Evolutionary conservation across 768 basidiomycete species (phyloP).

Genomic region (Lentinula edodes): DNA sequence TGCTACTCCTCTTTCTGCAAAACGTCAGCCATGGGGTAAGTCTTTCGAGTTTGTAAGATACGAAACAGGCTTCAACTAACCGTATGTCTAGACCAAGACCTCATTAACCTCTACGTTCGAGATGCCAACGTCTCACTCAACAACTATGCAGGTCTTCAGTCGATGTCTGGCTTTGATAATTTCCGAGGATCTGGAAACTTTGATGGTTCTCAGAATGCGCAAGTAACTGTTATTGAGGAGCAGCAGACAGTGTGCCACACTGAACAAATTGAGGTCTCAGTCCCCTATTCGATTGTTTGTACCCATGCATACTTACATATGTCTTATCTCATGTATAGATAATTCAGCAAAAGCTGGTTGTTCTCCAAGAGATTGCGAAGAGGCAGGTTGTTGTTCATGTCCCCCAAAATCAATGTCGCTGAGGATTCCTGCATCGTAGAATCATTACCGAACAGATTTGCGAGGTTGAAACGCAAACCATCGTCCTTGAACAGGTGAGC

Average conservation of each 20-base stretch:
- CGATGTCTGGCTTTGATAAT: conserved; percentile 10
- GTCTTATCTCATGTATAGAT: conserved; percentile 2
- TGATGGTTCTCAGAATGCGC: conserved; percentile 10
- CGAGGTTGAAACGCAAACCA: conserved; percentile 24
- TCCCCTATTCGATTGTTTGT: background rate
- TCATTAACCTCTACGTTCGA: conserved; percentile 3
- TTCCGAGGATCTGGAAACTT: conserved; percentile 16
- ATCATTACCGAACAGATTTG: conserved; percentile 24
- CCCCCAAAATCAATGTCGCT: background rate
- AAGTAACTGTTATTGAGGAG: conserved; percentile 17
- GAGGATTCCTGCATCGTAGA: conserved; percentile 5
- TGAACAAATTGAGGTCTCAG: conserved; percentile 8
- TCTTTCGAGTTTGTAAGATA: background rate
- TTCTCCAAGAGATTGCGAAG: conserved; percentile 23
- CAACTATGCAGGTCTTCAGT: conserved; percentile 14
- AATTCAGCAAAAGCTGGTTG: conserved; percentile 21
- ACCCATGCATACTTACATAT: background rate
- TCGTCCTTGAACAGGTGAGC: conserved; percentile 16
- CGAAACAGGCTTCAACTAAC: background rate
- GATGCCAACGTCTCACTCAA: conserved; percentile 12
- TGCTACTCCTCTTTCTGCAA: background rate
- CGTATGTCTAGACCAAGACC: background rate
- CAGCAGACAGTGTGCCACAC: conserved; percentile 13
- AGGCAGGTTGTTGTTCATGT: conserved; percentile 8
- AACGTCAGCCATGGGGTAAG: conserved; percentile 5